Base-by-base conservation (phyloP, 2,329 filamentous ascomycete species). In the Penicillium sp. region DNA sequence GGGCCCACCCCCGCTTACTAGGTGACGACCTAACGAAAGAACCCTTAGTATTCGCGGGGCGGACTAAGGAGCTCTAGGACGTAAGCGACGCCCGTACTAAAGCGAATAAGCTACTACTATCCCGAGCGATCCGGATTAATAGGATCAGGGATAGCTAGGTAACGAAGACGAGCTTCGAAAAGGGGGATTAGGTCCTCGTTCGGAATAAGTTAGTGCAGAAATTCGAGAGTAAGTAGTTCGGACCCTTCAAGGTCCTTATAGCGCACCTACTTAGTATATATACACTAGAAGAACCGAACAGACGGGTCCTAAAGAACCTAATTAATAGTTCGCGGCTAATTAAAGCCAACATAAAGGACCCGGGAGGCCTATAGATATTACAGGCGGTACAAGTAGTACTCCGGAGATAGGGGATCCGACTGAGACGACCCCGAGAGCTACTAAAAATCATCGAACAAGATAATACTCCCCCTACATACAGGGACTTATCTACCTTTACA, bases 161-260 rank as follows among this genome's bases (percentile, higher is more conserved):
- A 33, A 51, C 12, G 18, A 49, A 49, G 13, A 51, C 9, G 0
- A 47, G 39, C 24, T 54, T 54, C 6, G 24, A 47, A 3, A 2
- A 27, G 3, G 11, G 18, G 3, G 29, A 25, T 9, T 54, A 46
- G 39, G 6, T 54, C 12, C 27, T 54, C 24, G 24, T 54, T 41
- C 27, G 27, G 7, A 41, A 41, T 9, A 9, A 41, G n/a, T 35
- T 11, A 1, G 9, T 28, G 11, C 47, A 54, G 12, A 51, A 54
- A 3, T 54, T 49, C 25, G 12, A 53, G 26, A 51, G 18, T 42
- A 51, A 44, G n/a, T 54, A 45, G 28, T 54, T 52, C 24, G 9
- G 47, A 5, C 43, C 32, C 9, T 54, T 49, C 42, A 5, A 35
- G 24, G 6, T 54, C 1, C 11, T 54, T 8, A n/a, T 43, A 11